Base-by-base conservation (phyloP, 2,329 filamentous ascomycete species). In the Pseudocercospora cruenta region DNA sequence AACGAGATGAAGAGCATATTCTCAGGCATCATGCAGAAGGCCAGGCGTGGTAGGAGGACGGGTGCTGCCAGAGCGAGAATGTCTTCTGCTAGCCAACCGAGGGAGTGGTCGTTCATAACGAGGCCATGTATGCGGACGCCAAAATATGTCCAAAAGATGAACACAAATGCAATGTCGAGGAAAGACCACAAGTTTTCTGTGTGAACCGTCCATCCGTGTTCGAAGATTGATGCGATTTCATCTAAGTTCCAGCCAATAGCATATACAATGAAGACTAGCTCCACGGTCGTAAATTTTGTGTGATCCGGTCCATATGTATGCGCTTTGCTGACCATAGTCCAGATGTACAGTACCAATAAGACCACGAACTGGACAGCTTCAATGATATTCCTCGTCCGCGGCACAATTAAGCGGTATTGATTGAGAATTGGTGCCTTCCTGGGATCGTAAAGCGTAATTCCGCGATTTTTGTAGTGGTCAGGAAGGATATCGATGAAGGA, bases 141-240 rank as follows among this genome's bases (percentile, higher is more conserved):
- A 6, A 93, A 81, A 76, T 94, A 95, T 16, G 84, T 79, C 72
- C 84, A 81, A 75, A 91, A 95, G 33, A 95, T 89, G 49, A 84
- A 72, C n/a, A 88, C 86, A 73, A 94, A 96, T 4, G 87, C 88
- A 55, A 94, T 88, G 76, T 95, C 92, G 16, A 96, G 85, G 73
- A 96, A 95, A 0, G 91, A 93, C 92, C 92, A 96, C 3, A 96
- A 81, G 72, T 95, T 94, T 76, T 96, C 91, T 0, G 92, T 93
- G 74, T 95, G 94, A 1, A 95, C 92, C 65, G 88, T 87, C 91
- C 91, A 88, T 58, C 86, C 84, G 75, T 95, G 92, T 69, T 92
- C 91, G 16, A 92, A 78, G 28, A 93, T 89, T 0, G 91, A 92
- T 1, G 90, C 89, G 73, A 92, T 87, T 73, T 93, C 90, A 75